Base-by-base conservation (phyloP, 352 stramenopile species). In the Aphanomyces invadans region DNA sequence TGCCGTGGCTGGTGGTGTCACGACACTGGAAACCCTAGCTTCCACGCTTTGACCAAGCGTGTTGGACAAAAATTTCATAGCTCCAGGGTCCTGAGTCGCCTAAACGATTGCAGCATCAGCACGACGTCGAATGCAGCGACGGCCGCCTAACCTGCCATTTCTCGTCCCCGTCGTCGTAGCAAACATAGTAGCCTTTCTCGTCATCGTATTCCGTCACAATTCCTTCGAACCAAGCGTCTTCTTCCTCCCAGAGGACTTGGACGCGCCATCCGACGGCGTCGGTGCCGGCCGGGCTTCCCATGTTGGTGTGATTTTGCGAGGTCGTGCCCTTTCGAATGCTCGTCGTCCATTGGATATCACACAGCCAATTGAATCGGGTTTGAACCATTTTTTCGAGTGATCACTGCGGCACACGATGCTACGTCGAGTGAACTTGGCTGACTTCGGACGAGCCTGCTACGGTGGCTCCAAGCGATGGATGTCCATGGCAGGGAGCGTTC, bases 161-260 rank as follows among this genome's bases (percentile, higher is more conserved):
- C 72, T 91, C 80, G 66, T 93, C 84, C 12, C 84, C 83, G 54
- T 91, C 84, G 65, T 93, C 84, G 48, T 93, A 91, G 12, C 89
- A 63, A 29, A 93, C 77, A 29, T 76, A 93, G 51, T 74, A 81
- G 28, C 82, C 81, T 51, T 85, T 72, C 5, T n/a, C 45, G 0
- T 70, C 67, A 19, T 85, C 73, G 2, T 72, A 77, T 3, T 76
- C 72, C 23, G 79, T 70, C 0, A 91, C 70, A 1, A 71, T 60
- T 0, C 83, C 84, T 39, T 68, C 60, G 69, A 90, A 93, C 83
- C 84, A 93, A 38, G 86, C 80, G 23, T 72, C 73, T 57, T 91
- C 84, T 42, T 91, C 83, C 10, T 53, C 45, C 84, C 83, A 93
- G 56, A 76, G 89, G 48, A 93, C 84, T 33, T 76, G 70, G 63